These are phyloP conservation scores for Leishmania aethiopica DNA, from an alignment of 208 protist species.

Conservation along the genomic window DNA sequence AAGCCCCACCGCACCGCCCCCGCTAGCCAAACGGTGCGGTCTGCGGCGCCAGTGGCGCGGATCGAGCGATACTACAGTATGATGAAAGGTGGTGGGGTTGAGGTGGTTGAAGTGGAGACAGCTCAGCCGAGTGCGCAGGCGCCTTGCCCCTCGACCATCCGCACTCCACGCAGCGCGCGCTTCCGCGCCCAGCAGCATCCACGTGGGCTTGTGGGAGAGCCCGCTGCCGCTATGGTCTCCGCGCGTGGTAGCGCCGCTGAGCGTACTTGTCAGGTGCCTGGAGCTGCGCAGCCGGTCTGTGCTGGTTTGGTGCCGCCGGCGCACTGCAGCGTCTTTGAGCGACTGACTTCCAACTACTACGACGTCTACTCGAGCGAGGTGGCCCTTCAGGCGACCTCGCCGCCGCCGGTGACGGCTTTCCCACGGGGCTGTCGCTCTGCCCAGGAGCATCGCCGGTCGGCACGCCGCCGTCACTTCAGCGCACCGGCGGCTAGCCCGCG, in stretches of 20 bases:
- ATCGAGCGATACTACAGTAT: not conserved
- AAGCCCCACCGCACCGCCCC: constrained; percentile 10
- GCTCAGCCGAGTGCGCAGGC: not conserved
- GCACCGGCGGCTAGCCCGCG: constrained; percentile 9
- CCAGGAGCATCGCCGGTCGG: not conserved
- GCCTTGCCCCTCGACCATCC: constrained; percentile 15
- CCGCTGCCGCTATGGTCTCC: not conserved
- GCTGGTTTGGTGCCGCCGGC: constrained; percentile 3
- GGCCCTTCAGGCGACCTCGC: constrained; percentile 9
- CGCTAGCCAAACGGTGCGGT: not conserved
- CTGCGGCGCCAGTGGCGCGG: not conserved
- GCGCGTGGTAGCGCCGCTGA: not conserved
- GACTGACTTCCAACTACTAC: constrained; percentile 50
- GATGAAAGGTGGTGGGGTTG: constrained; percentile 3
- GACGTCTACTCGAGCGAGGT: constrained; percentile 16
- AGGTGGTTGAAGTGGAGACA: not conserved
- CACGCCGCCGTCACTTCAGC: constrained; percentile 10
- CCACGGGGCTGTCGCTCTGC: constrained; percentile 2
- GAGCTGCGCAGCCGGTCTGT: not conserved
- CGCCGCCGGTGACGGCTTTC: not conserved
- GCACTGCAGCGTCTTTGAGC: constrained; percentile 40
- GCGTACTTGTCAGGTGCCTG: not conserved
- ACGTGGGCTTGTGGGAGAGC: not conserved
- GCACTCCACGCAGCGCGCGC: constrained; percentile 21
- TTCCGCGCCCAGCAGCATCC: not conserved